A percentile compares a stretch with the other conserved stretches of the same genome.
Conservation (phyloP, 1,139 yeast genomes). For the Diutina scorzettiae region DNA sequence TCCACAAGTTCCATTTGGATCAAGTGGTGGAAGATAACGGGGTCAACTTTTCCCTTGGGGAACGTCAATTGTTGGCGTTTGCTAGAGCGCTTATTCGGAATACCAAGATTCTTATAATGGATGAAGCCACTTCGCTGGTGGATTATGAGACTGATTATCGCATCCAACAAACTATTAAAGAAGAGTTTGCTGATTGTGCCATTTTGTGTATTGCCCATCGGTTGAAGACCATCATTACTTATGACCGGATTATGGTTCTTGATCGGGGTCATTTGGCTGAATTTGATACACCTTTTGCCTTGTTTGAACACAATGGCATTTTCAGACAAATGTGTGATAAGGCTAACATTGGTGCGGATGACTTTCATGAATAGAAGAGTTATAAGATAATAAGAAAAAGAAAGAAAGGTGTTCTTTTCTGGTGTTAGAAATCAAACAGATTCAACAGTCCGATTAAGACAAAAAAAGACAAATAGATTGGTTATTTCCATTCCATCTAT, state of each 20-base stretch:
- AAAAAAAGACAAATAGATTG: no score
- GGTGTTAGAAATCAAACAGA: no score
- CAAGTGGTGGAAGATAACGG: constrained; percentile 65
- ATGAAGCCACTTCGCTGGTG: constrained; percentile 77
- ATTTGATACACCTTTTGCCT: constrained; percentile 34
- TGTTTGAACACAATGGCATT: constrained; percentile 27
- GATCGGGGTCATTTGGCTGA: constrained; percentile 41
- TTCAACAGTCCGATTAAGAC: no score
- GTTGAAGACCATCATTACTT: constrained; percentile 51
- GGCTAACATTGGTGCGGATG: constrained; percentile 6
- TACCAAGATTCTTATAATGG: constrained; percentile 55
- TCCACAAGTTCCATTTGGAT: constrained; percentile 49
- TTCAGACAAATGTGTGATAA: constrained; percentile 50
- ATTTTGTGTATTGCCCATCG: constrained; percentile 75
- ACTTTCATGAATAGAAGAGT: no score
- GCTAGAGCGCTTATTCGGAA: constrained; percentile 67
- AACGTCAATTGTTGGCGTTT: constrained; percentile 61
- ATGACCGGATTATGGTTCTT: constrained; percentile 54
- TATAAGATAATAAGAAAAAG: no score
- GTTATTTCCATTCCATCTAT: no score
- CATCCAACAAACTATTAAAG: constrained; percentile 52
- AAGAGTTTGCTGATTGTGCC: constrained; percentile 54
- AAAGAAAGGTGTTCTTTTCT: no score
- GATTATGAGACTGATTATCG: constrained; percentile 67
- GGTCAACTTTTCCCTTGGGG: constrained; percentile 63